Conservation (phyloP, 2,329 filamentous ascomycete genomes). For the Aureobasidium pullulans region DNA sequence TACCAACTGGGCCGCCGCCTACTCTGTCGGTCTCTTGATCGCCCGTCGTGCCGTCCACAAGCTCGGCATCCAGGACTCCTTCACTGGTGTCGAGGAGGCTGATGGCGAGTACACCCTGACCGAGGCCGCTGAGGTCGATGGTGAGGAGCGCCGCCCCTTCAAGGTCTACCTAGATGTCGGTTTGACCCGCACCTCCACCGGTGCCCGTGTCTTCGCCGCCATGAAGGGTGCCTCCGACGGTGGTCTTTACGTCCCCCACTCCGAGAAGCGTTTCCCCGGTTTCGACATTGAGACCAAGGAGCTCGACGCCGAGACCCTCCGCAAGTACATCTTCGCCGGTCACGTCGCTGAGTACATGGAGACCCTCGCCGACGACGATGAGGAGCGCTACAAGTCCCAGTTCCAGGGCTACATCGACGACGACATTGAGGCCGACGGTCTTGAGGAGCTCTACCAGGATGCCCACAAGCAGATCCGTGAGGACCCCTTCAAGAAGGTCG, state of each 20-base stretch:
- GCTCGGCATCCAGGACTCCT: conserved; percentile 88
- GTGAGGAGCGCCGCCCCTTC: conserved; percentile 89
- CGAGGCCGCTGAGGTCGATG: conserved; percentile 85
- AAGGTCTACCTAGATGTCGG: conserved; percentile 98
- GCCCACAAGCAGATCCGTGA: conserved; percentile 95
- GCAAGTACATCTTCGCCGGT: conserved; percentile 98
- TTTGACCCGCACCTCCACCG: conserved; percentile 93
- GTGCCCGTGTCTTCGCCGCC: conserved; percentile 97
- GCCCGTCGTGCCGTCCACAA: conserved; percentile 96
- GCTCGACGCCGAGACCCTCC: conserved; percentile 91
- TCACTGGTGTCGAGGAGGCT: conserved; percentile 92
- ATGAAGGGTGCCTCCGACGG: conserved; percentile 99
- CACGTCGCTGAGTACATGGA: conserved; percentile 99
- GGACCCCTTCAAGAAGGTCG: conserved; percentile 93
- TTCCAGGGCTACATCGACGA: conserved; percentile 98
- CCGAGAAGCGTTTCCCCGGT: conserved; percentile 98
- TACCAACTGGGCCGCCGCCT: conserved; percentile 99
- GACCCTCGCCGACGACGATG: conserved; percentile 96
- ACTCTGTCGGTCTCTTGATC: conserved; percentile 92
- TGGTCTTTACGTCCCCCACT: conserved; percentile 95
- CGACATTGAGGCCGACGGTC: conserved; percentile 88
- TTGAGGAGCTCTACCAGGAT: conserved; percentile 94
- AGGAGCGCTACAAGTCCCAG: conserved; percentile 98
- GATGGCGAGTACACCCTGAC: conserved; percentile 95
- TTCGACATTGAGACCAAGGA: conserved; percentile 97